phyloP scores from a whole-genome alignment of 352 stramenopile genomes.

The Phytopythium kandeliae region DNA sequence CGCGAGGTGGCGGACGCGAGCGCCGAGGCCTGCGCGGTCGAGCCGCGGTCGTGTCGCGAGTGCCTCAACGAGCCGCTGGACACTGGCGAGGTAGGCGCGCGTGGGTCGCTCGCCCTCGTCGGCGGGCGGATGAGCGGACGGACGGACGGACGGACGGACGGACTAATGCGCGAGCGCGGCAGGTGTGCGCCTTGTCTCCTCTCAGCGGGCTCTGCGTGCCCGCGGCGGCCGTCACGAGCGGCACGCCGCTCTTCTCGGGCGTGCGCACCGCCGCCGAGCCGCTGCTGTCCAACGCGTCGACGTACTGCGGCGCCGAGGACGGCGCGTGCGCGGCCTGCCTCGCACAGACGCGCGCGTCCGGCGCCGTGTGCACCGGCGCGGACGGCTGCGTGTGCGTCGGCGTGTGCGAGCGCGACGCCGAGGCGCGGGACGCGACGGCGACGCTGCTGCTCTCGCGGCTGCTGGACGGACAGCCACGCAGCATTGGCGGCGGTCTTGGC shows the following conservation, averaged over 20 bases:
- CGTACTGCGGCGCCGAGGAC: slow-evolving; percentile 28
- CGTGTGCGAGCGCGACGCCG: slow-evolving; percentile 1
- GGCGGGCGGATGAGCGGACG: no score
- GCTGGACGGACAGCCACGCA: not conserved
- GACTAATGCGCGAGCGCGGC: not conserved
- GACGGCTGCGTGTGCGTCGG: slow-evolving; percentile 3
- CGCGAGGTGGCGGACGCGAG: slow-evolving; percentile 3
- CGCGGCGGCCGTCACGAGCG: not conserved
- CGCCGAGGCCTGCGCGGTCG: no score
- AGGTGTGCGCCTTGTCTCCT: slow-evolving; percentile 4
- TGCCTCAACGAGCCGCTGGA: slow-evolving; percentile 11
- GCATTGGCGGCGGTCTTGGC: not conserved
- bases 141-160: no score
- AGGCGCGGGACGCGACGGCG: slow-evolving; percentile 3
- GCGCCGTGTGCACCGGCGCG: not conserved
- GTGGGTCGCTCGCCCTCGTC: no score
- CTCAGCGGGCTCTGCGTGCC: slow-evolving; percentile 2
- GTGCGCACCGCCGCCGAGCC: not conserved
- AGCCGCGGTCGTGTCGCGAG: slow-evolving; percentile 12
- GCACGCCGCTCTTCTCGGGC: not conserved
- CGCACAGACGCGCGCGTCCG: slow-evolving; percentile 2
- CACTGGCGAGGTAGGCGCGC: slow-evolving; percentile 5
- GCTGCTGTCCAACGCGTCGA: slow-evolving; percentile 18
- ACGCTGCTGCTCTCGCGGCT: slow-evolving; percentile 2
- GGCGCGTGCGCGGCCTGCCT: slow-evolving; percentile 23